Percentiles rank a stretch among this genome's conserved stretches.
These are phyloP conservation scores for Backusella mclennaniae DNA, from an alignment of 192 early-diverging fungal species.

Conservation along the genomic window DNA sequence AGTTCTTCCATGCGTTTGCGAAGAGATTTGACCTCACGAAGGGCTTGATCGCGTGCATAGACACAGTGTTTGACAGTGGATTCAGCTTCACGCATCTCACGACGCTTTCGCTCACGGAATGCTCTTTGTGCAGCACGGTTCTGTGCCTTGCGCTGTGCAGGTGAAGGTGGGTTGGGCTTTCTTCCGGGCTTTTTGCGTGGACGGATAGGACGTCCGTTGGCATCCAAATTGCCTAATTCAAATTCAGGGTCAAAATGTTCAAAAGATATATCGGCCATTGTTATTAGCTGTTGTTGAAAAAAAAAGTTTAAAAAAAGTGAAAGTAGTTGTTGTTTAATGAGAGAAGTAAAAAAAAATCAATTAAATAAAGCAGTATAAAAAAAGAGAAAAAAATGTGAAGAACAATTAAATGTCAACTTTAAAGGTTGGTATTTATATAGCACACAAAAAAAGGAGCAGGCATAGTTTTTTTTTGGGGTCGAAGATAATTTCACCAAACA, in stretches of 20 bases:
- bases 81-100: constrained; percentile 74
- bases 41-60: constrained; percentile 51
- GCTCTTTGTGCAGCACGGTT: constrained; percentile 89
- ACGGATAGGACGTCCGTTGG: constrained; percentile 34
- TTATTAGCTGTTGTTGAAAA: neutral
- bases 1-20: constrained; percentile 38
- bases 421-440: neutral
- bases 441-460: neutral
- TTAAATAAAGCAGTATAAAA: neutral
- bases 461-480: neutral
- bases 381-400: neutral
- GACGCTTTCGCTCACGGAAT: constrained; percentile 83
- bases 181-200: constrained; percentile 55
- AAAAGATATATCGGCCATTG: constrained; percentile 18
- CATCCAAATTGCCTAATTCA: constrained; percentile 3
- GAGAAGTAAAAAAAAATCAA: neutral
- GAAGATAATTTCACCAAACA: neutral
- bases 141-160: constrained; percentile 65
- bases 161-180: constrained; percentile 59
- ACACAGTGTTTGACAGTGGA: constrained; percentile 64
- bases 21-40: constrained; percentile 35
- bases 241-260: constrained; percentile 24
- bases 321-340: neutral
- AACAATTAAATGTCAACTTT: neutral
- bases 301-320: neutral